Evolutionary conservation across 2,329 filamentous ascomycete species (phyloP).

Genomic region (Penicillium verrucosum): DNA sequence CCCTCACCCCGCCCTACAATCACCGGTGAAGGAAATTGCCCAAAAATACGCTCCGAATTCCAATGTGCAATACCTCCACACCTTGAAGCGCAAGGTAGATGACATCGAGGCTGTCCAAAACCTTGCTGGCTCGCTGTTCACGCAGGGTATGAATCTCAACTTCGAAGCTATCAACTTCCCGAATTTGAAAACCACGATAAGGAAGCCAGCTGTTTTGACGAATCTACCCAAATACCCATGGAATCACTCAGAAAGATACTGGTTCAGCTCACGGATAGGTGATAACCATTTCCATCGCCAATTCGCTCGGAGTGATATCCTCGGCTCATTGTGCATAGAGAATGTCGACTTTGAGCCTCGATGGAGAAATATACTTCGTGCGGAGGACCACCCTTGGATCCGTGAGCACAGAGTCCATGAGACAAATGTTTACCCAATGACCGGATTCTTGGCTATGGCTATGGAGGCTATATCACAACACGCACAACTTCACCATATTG

Average conservation of each 20-base stretch:
- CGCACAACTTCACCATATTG: conserved; percentile 19
- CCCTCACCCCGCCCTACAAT: conserved; percentile 21
- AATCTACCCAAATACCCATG: conserved; percentile 24
- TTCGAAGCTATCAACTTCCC: conserved; percentile 24
- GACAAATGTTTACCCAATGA: conserved; percentile 24
- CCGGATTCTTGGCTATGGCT: conserved; percentile 23
- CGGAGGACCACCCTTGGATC: conserved; percentile 24
- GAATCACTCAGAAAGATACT: conserved; percentile 23
- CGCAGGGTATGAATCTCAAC: conserved; percentile 14
- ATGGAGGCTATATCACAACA: conserved; percentile 24
- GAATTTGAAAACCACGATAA: background rate
- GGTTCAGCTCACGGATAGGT: conserved; percentile 16
- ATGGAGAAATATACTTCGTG: conserved; percentile 24
- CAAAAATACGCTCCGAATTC: conserved; percentile 5
- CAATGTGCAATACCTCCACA: conserved; percentile 18
- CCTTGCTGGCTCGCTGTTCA: conserved; percentile 19
- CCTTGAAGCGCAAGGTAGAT: conserved; percentile 17
- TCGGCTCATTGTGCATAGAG: conserved; percentile 19
- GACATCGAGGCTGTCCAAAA: conserved; percentile 17
- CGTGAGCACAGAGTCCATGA: conserved; percentile 22
- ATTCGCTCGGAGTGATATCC: conserved; percentile 18
- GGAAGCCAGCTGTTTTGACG: conserved; percentile 16
- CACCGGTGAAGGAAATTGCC: conserved; percentile 18
- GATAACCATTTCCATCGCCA: conserved; percentile 17
- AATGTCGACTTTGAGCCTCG: conserved; percentile 23